Base-by-base conservation (phyloP, 352 stramenopile genomes). In the Globisporangium mamillatum region DNA sequence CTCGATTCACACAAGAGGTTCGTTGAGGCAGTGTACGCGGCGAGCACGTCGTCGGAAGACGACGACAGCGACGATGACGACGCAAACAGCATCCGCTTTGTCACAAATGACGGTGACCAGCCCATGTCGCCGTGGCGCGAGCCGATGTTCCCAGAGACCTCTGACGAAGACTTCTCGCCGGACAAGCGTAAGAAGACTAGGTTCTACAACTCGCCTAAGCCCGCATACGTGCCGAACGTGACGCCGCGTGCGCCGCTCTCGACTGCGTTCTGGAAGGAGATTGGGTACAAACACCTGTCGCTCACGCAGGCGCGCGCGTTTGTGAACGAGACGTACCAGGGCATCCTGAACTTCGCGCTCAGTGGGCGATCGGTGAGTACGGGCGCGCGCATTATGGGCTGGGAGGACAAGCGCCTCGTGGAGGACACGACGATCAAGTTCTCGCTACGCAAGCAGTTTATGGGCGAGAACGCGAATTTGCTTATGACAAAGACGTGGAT, bases 401-500 rank as follows among this genome's bases (percentile, higher is more conserved):
- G 84, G 84, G 75, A 91, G 58, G 84, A 92, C 68, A 84, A 83
- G 44, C 77, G 84, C 0, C 60, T 90, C 25, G 60, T 86, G 32
- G 81, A 90, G 36, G 75, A 68, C 20, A 80, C 82, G 10, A 75
- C 66, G 6, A 73, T 91, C 60, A 87, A 86, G 27, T 92, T 92
- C 55, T 90, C 84, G 36, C 66, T 92, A 34, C 75, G 82, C 60
- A 92, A 92, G 67, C 60, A 63, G 5, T 92, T 90, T 58, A 56
- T 67, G 8, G 73, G 76, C 32, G 67, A 73, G 14, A 82, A 75
- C 52, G 71, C 78, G 0, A 57, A 75, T 58, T 68, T 77, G 10
- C 62, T 92, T 1, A 88, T 91, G 82, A 74, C 71, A 0, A 78
- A 68, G 44, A 92, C 84, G 38, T 92, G 82, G 82, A 75, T 88